phyloP scores from a whole-genome alignment of 2,329 filamentous ascomycete genomes.

The Acarospora socialis region DNA sequence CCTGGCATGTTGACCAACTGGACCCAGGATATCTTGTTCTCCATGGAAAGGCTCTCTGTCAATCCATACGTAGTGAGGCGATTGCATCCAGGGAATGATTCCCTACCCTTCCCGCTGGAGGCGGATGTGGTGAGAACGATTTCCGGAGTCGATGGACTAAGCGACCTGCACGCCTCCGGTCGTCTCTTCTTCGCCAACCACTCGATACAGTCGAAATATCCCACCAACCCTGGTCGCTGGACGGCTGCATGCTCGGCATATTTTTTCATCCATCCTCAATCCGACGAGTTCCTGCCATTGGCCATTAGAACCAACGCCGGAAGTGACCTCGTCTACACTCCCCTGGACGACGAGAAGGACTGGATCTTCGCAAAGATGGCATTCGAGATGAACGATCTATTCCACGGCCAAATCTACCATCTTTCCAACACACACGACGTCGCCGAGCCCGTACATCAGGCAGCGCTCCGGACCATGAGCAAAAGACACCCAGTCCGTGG shows the following conservation, averaged over 20 bases:
- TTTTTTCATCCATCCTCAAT: constrained; percentile 31
- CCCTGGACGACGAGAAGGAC: constrained; percentile 29
- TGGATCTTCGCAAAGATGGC: constrained; percentile 39
- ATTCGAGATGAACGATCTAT: constrained; percentile 33
- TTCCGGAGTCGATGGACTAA: constrained; percentile 20
- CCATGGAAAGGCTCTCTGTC: constrained; percentile 33
- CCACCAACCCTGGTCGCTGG: constrained; percentile 19
- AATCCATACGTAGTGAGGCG: constrained; percentile 28
- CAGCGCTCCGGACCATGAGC: constrained; percentile 33
- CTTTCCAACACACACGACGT: constrained; percentile 29
- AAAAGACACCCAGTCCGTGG: constrained; percentile 31
- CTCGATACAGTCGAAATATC: constrained; percentile 21
- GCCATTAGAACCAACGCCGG: constrained; percentile 35
- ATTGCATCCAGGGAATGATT: constrained; percentile 19
- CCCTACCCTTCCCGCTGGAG: constrained; percentile 26
- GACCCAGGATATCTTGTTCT: constrained; percentile 33
- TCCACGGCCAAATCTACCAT: constrained; percentile 16
- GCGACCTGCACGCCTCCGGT: constrained; percentile 22
- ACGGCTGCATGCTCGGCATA: constrained; percentile 31
- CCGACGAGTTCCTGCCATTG: constrained; percentile 33
- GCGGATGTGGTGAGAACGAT: constrained; percentile 19
- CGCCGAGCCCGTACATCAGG: constrained; percentile 30
- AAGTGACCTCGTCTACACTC: constrained; percentile 32
- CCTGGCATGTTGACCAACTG: constrained; percentile 30
- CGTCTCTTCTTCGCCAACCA: constrained; percentile 33